Evolutionary conservation across 371 early-diverging fungal species (phyloP).

Genomic region (Gilbertella persicaria): DNA sequence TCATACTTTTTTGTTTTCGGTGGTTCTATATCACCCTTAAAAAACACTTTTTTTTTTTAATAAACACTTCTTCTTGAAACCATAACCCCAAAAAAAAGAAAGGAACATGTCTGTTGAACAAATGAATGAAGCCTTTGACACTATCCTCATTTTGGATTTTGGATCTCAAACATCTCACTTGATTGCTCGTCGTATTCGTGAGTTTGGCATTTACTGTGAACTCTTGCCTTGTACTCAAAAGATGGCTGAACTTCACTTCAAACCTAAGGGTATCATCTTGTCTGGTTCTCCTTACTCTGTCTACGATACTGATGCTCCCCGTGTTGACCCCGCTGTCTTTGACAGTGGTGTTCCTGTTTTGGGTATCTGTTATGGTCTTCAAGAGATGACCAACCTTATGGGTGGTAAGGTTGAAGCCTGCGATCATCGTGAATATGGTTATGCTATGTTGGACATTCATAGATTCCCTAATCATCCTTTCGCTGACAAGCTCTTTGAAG

Average conservation of each 20-base stretch:
- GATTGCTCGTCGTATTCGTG: constrained; percentile 95
- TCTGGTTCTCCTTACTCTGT: constrained; percentile 97
- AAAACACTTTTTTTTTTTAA: constrained; percentile 9
- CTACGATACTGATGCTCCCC: constrained; percentile 92
- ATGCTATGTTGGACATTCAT: constrained; percentile 75
- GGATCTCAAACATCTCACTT: constrained; percentile 98
- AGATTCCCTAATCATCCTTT: constrained; percentile 62
- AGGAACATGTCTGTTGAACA: constrained; percentile 36
- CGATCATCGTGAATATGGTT: constrained; percentile 94
- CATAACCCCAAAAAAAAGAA: too few species aligned
- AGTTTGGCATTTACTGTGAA: constrained; percentile 97
- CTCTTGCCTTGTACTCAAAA: constrained; percentile 95
- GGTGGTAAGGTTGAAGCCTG: constrained; percentile 88
- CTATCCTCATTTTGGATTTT: constrained; percentile 97
- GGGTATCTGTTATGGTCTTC: constrained; percentile 98
- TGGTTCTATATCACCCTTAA: constrained; percentile 23
- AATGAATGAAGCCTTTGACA: constrained; percentile 85
- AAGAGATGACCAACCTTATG: constrained; percentile 88
- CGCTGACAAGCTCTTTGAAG: constrained; percentile 77
- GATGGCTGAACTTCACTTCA: constrained; percentile 89
- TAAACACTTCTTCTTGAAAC: constrained; percentile 7
- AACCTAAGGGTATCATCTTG: constrained; percentile 95
- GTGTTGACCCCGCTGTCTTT: constrained; percentile 91
- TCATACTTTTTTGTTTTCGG: constrained; percentile 9
- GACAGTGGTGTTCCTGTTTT: constrained; percentile 89